Evolutionary conservation across 2,329 filamentous ascomycete species (phyloP).

Genomic region (Aspergillus sp.): DNA sequence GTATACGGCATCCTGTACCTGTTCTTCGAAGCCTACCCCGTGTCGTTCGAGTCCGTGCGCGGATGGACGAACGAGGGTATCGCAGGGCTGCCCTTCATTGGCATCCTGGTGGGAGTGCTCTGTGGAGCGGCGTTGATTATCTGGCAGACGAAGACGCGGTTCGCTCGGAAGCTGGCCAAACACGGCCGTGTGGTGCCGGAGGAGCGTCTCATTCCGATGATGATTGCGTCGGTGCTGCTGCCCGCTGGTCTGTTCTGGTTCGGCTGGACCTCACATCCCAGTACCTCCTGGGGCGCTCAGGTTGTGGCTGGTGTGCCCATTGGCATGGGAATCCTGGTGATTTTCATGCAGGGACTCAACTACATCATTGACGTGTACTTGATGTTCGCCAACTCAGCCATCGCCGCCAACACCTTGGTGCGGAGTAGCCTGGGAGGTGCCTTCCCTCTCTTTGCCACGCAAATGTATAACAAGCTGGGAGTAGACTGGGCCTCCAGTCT

Average conservation of each 20-base stretch:
- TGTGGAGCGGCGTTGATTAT: constrained; percentile 40
- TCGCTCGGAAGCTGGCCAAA: constrained; percentile 36
- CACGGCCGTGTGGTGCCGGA: constrained; percentile 45
- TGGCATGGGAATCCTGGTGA: constrained; percentile 46
- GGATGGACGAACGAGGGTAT: constrained; percentile 41
- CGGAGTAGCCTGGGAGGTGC: constrained; percentile 37
- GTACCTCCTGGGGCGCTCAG: constrained; percentile 49
- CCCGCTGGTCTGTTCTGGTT: constrained; percentile 53
- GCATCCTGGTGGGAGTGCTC: constrained; percentile 38
- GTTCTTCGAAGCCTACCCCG: constrained; percentile 46
- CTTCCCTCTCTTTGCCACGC: constrained; percentile 32
- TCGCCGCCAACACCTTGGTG: constrained; percentile 40
- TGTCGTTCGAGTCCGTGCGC: constrained; percentile 42
- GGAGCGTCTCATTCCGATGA: constrained; percentile 49
- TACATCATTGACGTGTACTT: constrained; percentile 46
- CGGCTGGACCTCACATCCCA: constrained; percentile 47
- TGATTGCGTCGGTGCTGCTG: constrained; percentile 45
- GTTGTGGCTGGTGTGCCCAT: constrained; percentile 47
- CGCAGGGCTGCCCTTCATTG: constrained; percentile 42
- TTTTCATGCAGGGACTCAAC: constrained; percentile 44
- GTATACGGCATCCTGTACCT: constrained; percentile 43
- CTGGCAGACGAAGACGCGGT: constrained; percentile 45
- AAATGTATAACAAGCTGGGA: constrained; percentile 40
- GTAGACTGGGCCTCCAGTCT: constrained; percentile 41
- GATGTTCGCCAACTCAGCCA: constrained; percentile 42